Percentiles rank a stretch among this genome's conserved stretches.
Conservation (phyloP, 2,329 filamentous ascomycete genomes). For the Calonectria honghensis region DNA sequence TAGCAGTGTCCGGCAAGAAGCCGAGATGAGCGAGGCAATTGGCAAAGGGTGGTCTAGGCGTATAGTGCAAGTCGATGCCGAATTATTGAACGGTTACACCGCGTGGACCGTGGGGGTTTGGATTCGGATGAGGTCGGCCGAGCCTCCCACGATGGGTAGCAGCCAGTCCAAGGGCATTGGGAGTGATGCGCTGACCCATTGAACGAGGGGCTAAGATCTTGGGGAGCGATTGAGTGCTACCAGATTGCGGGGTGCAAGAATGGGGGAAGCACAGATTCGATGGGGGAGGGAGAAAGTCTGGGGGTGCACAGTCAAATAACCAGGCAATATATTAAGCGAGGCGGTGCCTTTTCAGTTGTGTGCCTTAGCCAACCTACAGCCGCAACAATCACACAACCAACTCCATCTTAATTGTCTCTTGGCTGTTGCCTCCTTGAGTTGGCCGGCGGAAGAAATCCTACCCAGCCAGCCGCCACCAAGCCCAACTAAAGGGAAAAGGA, state of each 20-base stretch:
- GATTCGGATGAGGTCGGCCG: slow-evolving; percentile 34
- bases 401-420: background rate
- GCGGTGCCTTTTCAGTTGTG: background rate
- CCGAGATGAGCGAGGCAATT: background rate
- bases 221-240: slow-evolving; percentile 28
- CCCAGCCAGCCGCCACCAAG: background rate
- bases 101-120: slow-evolving; percentile 29
- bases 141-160: slow-evolving; percentile 6
- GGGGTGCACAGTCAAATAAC: slow-evolving; percentile 10
- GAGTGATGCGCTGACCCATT: background rate
- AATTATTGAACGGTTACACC: background rate
- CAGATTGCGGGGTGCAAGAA: slow-evolving; percentile 38
- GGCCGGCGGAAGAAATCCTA: background rate
- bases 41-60: background rate
- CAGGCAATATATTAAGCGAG: slow-evolving; percentile 29
- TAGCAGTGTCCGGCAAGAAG: background rate
- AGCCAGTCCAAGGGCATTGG: slow-evolving; percentile 4
- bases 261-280: slow-evolving; percentile 29
- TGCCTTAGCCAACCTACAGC: background rate
- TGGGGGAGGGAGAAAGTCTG: slow-evolving; percentile 37
- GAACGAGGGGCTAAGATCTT: slow-evolving; percentile 22
- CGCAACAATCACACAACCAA: background rate
- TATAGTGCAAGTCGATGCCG: background rate
- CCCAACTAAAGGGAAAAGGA: background rate
- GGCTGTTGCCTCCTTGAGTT: background rate